phyloP scores from a whole-genome alignment of 129 eudicot species.

The Chrysanthemum makinoi region DNA sequence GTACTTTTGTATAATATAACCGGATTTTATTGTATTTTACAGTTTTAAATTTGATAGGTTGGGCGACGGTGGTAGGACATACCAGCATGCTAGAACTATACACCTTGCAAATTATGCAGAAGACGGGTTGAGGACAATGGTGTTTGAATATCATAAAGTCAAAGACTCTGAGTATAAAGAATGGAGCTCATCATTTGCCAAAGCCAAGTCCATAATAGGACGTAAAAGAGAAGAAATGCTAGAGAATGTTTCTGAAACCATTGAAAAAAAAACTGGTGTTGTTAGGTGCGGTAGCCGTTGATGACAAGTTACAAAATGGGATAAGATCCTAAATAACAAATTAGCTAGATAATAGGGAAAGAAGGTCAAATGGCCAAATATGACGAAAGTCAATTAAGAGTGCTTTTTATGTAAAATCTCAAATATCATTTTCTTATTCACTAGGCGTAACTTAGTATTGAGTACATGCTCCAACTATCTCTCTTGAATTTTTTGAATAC shows the following conservation, averaged over 20 bases:
- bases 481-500: no score
- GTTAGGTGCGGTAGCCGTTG: constrained; percentile 55
- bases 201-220: constrained; percentile 51
- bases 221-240: constrained; percentile 44
- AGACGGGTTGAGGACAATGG: constrained; percentile 51
- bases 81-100: constrained; percentile 53
- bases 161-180: constrained; percentile 27
- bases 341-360: background rate
- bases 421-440: background rate
- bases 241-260: constrained; percentile 39
- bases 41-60: constrained; percentile 46
- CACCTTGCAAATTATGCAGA: constrained; percentile 53
- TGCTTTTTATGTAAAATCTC: background rate
- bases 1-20: no score
- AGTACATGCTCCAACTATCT: no score
- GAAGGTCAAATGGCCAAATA: background rate
- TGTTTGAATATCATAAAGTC: no score
- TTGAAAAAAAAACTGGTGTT: constrained; percentile 46
- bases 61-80: constrained; percentile 52
- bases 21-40: no score
- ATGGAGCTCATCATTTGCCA: constrained; percentile 40
- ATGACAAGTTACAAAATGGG: constrained; percentile 56
- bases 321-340: constrained; percentile 16
- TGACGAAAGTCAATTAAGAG: no score
- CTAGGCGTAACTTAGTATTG: background rate